Base-by-base conservation (phyloP, 2,329 filamentous ascomycete genomes). In the Sclerotinia borealis region DNA sequence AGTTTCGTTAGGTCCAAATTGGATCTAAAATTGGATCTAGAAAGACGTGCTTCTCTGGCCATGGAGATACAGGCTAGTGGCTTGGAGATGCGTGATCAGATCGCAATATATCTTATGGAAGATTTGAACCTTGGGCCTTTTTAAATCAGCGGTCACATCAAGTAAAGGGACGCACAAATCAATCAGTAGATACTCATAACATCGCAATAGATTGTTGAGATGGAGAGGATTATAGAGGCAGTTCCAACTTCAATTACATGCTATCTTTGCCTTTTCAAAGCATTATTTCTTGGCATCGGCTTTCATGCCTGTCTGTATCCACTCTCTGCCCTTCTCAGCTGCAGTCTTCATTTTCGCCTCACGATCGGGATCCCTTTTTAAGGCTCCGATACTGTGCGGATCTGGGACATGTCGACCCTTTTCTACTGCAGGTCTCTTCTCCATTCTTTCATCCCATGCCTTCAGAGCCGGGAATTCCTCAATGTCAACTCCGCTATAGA, bases 401-500 rank as follows among this genome's bases (percentile, higher is more conserved):
- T 82, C 79, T 3, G 91, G 91, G 15, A 93, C 85, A 76, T 93
- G 81, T 62, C 86, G 80, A 25, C 91, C 92, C 76, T 88, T 90
- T 77, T 93, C 85, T 22, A 93, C 83, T 2, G 81, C 91, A 0
- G 88, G 86, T 1, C 91, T 83, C 67, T 83, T 80, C 19, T 86
- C 79, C 77, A 96, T 82, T 65, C 80, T 82, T 69, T 90, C 83
- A 66, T 93, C 81, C 92, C 92, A 96, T 43, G 85, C 85, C 72
- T 91, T 85, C 66, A 96, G 74, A 55, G 83, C 75, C 3, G 91
- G 91, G 76, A 93, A 96, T 65, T 92, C 86, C 1, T 86, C 79
- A 61, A 93, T 85, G 58, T 92, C 84, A 49, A 92, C 73, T 19
- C 87, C 87, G 55, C 82, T 82, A 31, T 77, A 76, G 64, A 70